phyloP scores from a whole-genome alignment of 2,329 filamentous ascomycete species.

The Aureobasidium sp. region DNA sequence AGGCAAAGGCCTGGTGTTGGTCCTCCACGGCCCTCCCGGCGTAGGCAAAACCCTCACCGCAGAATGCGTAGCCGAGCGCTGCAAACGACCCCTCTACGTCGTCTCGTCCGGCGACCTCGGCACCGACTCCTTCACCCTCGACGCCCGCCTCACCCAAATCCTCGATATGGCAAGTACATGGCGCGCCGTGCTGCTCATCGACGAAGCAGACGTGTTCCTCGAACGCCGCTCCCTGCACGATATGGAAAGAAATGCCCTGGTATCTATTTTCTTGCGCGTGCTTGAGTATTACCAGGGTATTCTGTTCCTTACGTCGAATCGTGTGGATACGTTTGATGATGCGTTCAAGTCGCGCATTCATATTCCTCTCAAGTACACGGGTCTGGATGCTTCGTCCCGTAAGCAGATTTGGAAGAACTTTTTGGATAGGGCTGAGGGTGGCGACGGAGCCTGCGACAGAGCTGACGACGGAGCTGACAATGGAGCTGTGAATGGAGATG shows the following conservation, averaged over 20 bases:
- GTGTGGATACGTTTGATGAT: constrained; percentile 13
- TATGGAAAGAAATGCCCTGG: constrained; percentile 20
- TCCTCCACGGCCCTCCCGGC: constrained; percentile 29
- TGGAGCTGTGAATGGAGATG: too few species aligned
- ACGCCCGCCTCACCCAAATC: background rate
- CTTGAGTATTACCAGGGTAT: constrained; percentile 33
- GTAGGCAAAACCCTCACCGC: constrained; percentile 32
- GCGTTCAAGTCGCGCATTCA: constrained; percentile 10
- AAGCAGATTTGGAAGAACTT: constrained; percentile 7
- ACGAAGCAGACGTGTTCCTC: constrained; percentile 33
- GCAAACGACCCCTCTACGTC: constrained; percentile 7
- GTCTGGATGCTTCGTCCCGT: background rate
- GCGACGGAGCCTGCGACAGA: too few species aligned
- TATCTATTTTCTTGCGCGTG: constrained; percentile 29
- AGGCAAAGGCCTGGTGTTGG: constrained; percentile 30
- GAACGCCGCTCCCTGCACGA: background rate
- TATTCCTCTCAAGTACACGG: background rate
- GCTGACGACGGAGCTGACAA: too few species aligned
- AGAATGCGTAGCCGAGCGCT: constrained; percentile 14
- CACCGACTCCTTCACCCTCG: background rate
- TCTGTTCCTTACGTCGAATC: constrained; percentile 33
- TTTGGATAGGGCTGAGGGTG: background rate
- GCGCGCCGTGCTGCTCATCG: constrained; percentile 29
- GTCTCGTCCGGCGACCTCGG: constrained; percentile 5
- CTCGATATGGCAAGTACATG: constrained; percentile 15